Evolutionary conservation across 345 rosid genomes (phyloP).

Genomic region (Hibiscus trionum): DNA sequence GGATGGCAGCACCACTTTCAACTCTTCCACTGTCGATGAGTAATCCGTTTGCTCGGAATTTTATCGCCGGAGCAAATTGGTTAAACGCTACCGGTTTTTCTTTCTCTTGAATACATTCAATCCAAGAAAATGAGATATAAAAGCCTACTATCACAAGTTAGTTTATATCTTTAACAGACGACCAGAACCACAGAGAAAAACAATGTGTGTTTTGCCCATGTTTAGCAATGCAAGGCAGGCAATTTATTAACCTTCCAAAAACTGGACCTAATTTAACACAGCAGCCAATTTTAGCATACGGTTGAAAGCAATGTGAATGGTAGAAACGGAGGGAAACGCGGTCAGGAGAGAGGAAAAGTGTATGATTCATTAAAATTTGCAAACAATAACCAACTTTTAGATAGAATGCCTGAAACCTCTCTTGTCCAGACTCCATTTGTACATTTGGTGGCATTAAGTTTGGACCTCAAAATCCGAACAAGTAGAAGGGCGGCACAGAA

Average conservation of each 20-base stretch:
- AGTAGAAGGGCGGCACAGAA: neutral
- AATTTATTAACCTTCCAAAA: no score
- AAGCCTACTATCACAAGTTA: no score
- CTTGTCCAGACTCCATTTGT: slow-evolving; percentile 43
- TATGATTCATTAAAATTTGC: neutral
- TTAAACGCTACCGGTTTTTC: slow-evolving; percentile 58
- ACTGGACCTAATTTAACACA: no score
- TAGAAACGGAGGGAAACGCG: slow-evolving; percentile 25
- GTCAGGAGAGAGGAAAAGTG: slow-evolving; percentile 12
- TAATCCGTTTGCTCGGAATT: slow-evolving; percentile 23
- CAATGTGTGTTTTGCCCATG: no score
- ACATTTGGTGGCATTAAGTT: slow-evolving; percentile 13
- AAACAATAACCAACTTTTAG: no score
- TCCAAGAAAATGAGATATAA: no score
- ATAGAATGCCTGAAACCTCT: slow-evolving; percentile 40
- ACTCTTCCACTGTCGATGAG: slow-evolving; percentile 87
- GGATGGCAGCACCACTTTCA: slow-evolving; percentile 86
- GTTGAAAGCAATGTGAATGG: neutral
- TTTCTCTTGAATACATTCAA: slow-evolving; percentile 11
- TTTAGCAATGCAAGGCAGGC: no score
- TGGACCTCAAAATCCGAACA: slow-evolving; percentile 15
- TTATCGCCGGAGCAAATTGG: slow-evolving; percentile 53
- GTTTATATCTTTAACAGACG: no score
- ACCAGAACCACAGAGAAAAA: no score
- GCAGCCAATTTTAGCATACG: neutral